Evolutionary conservation across 2,329 filamentous ascomycete species (phyloP).

Genomic region (Botrytis tulipae): DNA sequence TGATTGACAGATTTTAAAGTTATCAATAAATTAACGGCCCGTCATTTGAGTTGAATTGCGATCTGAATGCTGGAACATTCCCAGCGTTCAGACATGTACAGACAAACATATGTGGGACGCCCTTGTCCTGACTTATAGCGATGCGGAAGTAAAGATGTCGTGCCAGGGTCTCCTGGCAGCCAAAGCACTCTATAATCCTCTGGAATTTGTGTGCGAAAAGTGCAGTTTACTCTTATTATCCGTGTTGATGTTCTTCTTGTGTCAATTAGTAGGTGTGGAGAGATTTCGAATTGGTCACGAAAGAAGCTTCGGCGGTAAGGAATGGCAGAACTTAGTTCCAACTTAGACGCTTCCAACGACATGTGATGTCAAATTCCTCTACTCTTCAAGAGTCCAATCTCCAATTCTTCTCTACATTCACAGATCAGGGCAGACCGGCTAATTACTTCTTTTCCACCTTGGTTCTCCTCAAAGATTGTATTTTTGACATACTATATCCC

Average conservation of each 20-base stretch:
- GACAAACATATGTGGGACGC: not conserved
- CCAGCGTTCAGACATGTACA: not conserved
- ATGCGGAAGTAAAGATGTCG: not conserved
- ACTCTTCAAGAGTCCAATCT: not conserved
- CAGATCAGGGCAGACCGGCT: fast-evolving
- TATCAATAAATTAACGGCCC: not conserved
- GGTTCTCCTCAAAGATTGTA: fast-evolving
- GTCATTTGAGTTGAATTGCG: not conserved
- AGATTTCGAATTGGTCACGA: not conserved
- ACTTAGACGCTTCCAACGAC: not conserved
- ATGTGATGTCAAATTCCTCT: not conserved
- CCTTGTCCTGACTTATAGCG: not conserved
- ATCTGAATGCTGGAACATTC: not conserved
- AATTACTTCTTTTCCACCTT: not conserved
- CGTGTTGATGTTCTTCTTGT: not conserved
- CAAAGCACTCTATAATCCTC: not conserved
- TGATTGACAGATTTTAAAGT: not conserved
- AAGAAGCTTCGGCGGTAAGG: not conserved
- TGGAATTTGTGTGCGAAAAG: not conserved
- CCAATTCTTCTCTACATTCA: fast-evolving
- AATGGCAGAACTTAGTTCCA: not conserved
- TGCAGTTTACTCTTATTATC: not conserved
- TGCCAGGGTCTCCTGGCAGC: not conserved
- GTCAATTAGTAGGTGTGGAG: not conserved
- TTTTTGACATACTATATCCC: not conserved